Percentiles rank a stretch among this genome's conserved stretches.
Evolutionary conservation across 176 grass and related monocot genomes (phyloP).

Genomic region (Ensete ventricosum): DNA sequence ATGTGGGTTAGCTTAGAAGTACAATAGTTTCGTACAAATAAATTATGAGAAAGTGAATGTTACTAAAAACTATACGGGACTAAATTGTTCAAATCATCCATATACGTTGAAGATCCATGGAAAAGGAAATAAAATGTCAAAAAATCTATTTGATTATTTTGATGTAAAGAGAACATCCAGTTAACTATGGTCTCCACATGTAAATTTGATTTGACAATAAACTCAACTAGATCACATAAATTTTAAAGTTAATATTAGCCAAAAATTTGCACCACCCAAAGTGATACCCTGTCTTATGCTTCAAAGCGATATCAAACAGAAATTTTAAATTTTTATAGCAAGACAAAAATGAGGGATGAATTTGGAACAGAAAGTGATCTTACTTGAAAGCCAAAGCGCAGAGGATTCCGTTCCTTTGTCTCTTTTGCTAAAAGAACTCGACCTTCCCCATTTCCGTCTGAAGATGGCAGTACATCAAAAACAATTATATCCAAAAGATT

Average conservation of each 20-base stretch:
- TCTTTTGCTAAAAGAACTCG: conserved; percentile 80
- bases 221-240: neutral
- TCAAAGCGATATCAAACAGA: neutral
- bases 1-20: no score
- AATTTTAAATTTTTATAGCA: neutral
- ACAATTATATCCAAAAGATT: conserved; percentile 94
- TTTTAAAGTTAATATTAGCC: neutral
- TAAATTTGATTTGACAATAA: neutral
- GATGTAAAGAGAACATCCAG: no score
- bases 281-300: neutral
- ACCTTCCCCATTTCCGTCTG: conserved; percentile 81
- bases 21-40: no score
- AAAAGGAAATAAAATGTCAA: no score
- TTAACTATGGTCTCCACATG: no score
- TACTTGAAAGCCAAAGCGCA: conserved; percentile 92
- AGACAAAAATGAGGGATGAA: neutral
- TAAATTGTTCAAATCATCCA: no score
- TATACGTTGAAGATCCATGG: no score
- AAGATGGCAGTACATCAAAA: conserved; percentile 80
- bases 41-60: no score
- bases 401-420: conserved; percentile 80
- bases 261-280: neutral
- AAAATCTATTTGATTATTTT: no score
- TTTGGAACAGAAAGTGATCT: neutral
- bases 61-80: no score